Percentiles rank a stretch among this genome's conserved stretches.
Conservation (phyloP, 345 rosid species). For the Moringa oleifera region DNA sequence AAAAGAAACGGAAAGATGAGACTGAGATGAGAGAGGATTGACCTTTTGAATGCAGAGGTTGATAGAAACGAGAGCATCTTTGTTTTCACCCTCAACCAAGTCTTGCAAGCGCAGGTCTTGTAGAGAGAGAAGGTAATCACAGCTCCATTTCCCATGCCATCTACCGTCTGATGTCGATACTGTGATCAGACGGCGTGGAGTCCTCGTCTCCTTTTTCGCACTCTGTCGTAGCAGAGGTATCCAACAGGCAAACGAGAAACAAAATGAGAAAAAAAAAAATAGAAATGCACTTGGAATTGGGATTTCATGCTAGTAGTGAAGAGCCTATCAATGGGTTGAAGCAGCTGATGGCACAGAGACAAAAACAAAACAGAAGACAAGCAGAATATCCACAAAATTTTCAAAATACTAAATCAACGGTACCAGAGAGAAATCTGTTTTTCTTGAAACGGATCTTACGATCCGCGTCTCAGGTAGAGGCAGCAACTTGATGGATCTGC, state of each 20-base stretch:
- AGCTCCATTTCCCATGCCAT: conserved; percentile 67
- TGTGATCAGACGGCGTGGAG: conserved; percentile 39
- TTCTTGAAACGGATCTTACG: conserved; percentile 19
- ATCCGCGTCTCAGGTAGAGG: conserved; percentile 4
- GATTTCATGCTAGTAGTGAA: background rate
- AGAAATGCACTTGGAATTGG: too few relatives aligned
- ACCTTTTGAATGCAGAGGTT: conserved; percentile 64
- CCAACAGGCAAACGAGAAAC: too few relatives aligned
- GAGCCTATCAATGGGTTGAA: too few relatives aligned
- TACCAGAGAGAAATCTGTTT: conserved; percentile 18
- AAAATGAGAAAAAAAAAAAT: too few relatives aligned
- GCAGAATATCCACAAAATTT: background rate
- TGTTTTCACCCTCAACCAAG: conserved; percentile 55
- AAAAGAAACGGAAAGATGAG: background rate
- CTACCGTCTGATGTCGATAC: conserved; percentile 64
- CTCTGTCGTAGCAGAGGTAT: conserved; percentile 13
- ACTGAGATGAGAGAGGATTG: too few relatives aligned
- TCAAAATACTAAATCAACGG: background rate
- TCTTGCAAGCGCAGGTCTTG: conserved; percentile 55
- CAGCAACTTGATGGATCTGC: background rate
- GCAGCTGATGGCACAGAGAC: too few relatives aligned
- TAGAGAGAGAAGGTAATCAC: conserved; percentile 54
- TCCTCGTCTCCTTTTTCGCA: conserved; percentile 13
- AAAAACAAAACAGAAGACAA: background rate
- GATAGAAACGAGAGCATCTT: conserved; percentile 42